These are phyloP conservation scores for Thymus quinquecostatus DNA, from an alignment of 257 asterid species.

Conservation along the genomic window DNA sequence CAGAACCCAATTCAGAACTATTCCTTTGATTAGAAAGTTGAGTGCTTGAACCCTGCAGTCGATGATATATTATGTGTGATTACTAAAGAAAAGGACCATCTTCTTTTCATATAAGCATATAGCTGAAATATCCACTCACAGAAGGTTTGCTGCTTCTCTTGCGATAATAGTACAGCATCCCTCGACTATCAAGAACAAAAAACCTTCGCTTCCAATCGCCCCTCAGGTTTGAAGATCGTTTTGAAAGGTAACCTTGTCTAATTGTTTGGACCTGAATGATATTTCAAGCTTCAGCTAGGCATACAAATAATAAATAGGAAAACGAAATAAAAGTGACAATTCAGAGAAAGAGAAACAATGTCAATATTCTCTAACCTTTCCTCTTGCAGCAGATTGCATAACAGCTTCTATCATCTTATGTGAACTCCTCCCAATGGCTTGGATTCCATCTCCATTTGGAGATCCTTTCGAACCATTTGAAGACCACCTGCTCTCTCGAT, in stretches of 20 bases:
- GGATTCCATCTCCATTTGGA: constrained; percentile 98
- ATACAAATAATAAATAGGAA: constrained; percentile 24
- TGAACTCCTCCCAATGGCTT: constrained; percentile 95
- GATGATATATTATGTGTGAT: constrained; percentile 20
- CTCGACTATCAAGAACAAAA: constrained; percentile 99
- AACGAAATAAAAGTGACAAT: constrained; percentile 2
- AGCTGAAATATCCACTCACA: constrained; percentile 57
- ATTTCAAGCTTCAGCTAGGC: constrained; percentile 35
- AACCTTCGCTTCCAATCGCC: constrained; percentile 99
- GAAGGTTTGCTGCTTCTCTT: constrained; percentile 96
- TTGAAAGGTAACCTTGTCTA: constrained; percentile 97
- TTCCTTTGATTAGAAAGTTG: constrained; percentile 92
- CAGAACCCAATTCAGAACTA: constrained; percentile 98
- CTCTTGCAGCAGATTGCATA: constrained; percentile 97
- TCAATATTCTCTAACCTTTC: constrained; percentile 64
- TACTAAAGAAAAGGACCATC: constrained; percentile 8
- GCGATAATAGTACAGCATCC: constrained; percentile 99
- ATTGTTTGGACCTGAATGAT: constrained; percentile 94
- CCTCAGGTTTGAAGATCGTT: constrained; percentile 92
- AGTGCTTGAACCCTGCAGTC: constrained; percentile 74
- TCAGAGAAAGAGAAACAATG: constrained; percentile 23
- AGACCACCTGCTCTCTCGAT: constrained; percentile 91
- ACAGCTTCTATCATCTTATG: constrained; percentile 99
- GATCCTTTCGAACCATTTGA: constrained; percentile 89
- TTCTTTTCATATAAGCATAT: constrained; percentile 5